Percentiles rank a stretch among this genome's conserved stretches.
These are phyloP conservation scores for Moesziomyces sp. DNA, from an alignment of 1,284 basidiomycete species.

Conservation along the genomic window DNA sequence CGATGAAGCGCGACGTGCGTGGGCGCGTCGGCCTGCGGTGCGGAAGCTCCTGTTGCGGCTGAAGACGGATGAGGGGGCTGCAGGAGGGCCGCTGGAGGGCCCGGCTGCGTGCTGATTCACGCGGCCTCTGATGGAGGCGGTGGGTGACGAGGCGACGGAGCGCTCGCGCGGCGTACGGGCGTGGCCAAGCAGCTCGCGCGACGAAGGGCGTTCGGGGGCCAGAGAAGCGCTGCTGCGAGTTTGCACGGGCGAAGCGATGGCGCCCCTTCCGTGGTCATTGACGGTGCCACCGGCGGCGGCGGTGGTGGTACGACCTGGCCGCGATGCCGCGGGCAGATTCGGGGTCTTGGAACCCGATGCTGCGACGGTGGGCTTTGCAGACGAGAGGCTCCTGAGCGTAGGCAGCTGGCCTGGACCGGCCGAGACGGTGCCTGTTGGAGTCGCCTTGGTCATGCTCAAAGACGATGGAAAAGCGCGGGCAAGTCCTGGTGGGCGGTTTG, in stretches of 20 bases:
- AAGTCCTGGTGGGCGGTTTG: constrained; percentile 28
- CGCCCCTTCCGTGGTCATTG: constrained; percentile 56
- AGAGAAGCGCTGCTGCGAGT: constrained; percentile 9
- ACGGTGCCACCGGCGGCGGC: constrained; percentile 44
- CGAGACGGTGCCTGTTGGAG: constrained; percentile 12
- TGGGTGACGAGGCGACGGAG: constrained; percentile 30
- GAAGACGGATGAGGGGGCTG: constrained; percentile 44
- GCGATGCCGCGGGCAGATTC: constrained; percentile 6
- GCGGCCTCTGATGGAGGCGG: constrained; percentile 32
- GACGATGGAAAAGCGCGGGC: constrained; percentile 41
- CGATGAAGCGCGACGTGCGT: constrained; percentile 36
- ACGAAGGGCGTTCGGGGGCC: constrained; percentile 29
- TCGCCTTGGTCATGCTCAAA: constrained; percentile 51
- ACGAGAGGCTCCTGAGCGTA: constrained; percentile 27
- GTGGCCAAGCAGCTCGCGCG: constrained; percentile 42
- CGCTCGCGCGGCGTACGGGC: constrained; percentile 22
- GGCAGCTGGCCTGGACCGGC: constrained; percentile 38
- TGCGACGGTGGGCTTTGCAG: constrained; percentile 10
- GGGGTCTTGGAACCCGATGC: constrained; percentile 30
- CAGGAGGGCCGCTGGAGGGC: constrained; percentile 31
- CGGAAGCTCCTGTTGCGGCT: constrained; percentile 43
- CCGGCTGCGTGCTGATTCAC: constrained; percentile 10
- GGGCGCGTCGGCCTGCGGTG: constrained; percentile 16
- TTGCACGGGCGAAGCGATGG: constrained; percentile 11
- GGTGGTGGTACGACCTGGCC: constrained; percentile 24